A percentile compares a stretch with the other conserved stretches of the same genome.
Conservation (phyloP, 768 basidiomycete genomes). For the Pisolithus albus region DNA sequence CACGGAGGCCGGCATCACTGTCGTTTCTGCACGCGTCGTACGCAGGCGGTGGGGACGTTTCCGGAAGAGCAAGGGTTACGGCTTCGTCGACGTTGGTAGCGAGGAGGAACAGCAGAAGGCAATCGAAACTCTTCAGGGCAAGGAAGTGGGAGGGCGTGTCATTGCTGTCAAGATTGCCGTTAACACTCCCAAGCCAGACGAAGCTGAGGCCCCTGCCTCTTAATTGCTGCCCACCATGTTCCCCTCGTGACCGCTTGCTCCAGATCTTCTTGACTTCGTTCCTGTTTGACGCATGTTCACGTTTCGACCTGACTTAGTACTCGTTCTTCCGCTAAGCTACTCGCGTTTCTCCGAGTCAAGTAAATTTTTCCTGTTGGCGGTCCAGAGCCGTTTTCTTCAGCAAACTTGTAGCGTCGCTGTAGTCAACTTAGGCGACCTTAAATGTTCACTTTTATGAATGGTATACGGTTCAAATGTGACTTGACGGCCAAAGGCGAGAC, state of each 20-base stretch:
- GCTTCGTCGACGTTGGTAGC: conserved; percentile 90
- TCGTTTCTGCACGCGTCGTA: conserved; percentile 85
- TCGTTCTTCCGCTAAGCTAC: conserved; percentile 31
- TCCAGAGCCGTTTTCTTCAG: conserved; percentile 42
- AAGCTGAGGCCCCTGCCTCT: conserved; percentile 30
- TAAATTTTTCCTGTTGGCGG: conserved; percentile 24
- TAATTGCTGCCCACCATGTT: conserved; percentile 12
- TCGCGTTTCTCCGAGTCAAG: conserved; percentile 31
- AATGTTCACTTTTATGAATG: conserved; percentile 19
- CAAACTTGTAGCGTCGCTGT: conserved; percentile 26
- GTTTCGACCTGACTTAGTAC: conserved; percentile 27
- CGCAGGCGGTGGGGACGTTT: conserved; percentile 77
- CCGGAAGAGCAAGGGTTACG: conserved; percentile 92
- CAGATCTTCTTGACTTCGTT: conserved; percentile 22
- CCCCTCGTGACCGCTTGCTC: conserved; percentile 8
- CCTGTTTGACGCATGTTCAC: conserved; percentile 22
- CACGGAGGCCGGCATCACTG: conserved; percentile 75
- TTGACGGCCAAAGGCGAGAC: no score
- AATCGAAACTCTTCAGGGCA: conserved; percentile 78
- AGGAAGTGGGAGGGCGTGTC: conserved; percentile 76
- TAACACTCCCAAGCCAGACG: conserved; percentile 65
- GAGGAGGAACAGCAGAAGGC: conserved; percentile 91
- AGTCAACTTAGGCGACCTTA: conserved; percentile 20
- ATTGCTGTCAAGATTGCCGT: conserved; percentile 96
- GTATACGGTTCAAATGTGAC: conserved; percentile 4